phyloP scores from a whole-genome alignment of 2,329 filamentous ascomycete species.

The Colletotrichum sp. region DNA sequence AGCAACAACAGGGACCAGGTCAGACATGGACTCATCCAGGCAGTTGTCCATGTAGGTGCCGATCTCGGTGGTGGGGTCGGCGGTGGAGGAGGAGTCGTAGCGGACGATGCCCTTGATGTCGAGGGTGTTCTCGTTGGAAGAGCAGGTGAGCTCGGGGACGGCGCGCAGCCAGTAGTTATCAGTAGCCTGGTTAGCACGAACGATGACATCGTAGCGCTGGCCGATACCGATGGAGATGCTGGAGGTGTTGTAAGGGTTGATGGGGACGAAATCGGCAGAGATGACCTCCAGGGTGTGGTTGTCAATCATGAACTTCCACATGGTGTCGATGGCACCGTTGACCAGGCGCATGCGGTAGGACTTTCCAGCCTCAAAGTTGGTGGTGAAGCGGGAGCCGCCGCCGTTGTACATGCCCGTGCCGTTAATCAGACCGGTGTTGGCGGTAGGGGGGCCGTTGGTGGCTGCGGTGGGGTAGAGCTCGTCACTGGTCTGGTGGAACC shows the following conservation, averaged over 20 bases:
- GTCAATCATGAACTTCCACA: conserved; percentile 57
- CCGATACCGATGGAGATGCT: conserved; percentile 55
- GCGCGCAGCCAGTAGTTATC: conserved; percentile 55
- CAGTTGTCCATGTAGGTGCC: conserved; percentile 32
- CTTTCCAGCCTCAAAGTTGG: conserved; percentile 44
- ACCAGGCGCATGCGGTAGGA: conserved; percentile 53
- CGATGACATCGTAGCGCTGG: conserved; percentile 51
- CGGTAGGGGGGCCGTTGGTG: conserved; percentile 33
- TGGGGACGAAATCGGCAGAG: conserved; percentile 59
- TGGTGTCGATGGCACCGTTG: conserved; percentile 48
- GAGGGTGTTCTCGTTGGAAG: conserved; percentile 38
- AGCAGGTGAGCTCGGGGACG: conserved; percentile 45
- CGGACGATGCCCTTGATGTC: conserved; percentile 56
- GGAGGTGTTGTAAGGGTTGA: conserved; percentile 56
- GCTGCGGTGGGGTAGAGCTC: conserved; percentile 33
- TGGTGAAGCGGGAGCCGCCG: conserved; percentile 37
- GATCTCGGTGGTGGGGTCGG: conserved; percentile 27
- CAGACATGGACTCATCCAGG: conserved; percentile 35
- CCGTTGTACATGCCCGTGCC: conserved; percentile 42
- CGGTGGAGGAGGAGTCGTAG: conserved; percentile 34
- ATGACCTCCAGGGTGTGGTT: conserved; percentile 64
- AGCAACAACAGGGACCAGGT: conserved; percentile 36
- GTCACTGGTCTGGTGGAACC: conserved; percentile 52
- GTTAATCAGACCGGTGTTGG: conserved; percentile 52
- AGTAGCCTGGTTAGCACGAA: conserved; percentile 41